Evolutionary conservation across 2,329 filamentous ascomycete species (phyloP).

Genomic region (Cercospora zeae-maydis): DNA sequence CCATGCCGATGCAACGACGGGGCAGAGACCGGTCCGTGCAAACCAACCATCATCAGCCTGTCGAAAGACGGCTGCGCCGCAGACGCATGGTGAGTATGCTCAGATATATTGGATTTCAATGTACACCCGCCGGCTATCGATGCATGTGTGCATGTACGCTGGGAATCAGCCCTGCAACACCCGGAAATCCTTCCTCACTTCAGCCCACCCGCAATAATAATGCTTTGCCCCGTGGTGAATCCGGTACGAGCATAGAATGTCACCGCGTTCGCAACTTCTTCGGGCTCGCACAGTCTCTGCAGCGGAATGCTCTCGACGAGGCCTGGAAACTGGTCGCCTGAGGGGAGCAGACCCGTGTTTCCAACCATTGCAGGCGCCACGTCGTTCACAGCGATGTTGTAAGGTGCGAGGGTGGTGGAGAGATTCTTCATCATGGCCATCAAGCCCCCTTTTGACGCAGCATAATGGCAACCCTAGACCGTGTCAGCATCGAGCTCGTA

Average conservation of each 20-base stretch:
- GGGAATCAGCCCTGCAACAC: neutral
- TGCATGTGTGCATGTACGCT: neutral
- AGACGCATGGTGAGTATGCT: too few species aligned
- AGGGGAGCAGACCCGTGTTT: slow-evolving; percentile 52
- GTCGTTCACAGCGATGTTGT: slow-evolving; percentile 64
- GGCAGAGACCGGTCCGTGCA: neutral
- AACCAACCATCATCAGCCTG: neutral
- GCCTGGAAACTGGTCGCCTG: slow-evolving; percentile 48
- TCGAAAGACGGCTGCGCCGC: too few species aligned
- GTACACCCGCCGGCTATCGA: neutral
- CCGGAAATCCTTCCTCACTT: slow-evolving; percentile 16
- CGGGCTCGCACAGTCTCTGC: slow-evolving; percentile 53
- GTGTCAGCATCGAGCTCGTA: slow-evolving; percentile 6
- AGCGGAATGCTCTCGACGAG: slow-evolving; percentile 59
- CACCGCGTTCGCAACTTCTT: slow-evolving; percentile 59
- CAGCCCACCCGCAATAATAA: slow-evolving; percentile 27
- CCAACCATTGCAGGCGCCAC: slow-evolving; percentile 68
- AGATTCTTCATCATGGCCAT: slow-evolving; percentile 65
- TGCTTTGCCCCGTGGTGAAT: slow-evolving; percentile 35
- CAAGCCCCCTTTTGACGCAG: slow-evolving; percentile 39
- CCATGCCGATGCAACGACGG: neutral
- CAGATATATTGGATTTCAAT: neutral
- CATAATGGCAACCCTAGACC: slow-evolving; percentile 27
- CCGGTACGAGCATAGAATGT: slow-evolving; percentile 57
- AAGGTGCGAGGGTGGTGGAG: slow-evolving; percentile 55